Evolutionary conservation across 1,284 basidiomycete genomes (phyloP), one percentile per base, ranked within the genome.

Genomic region (Naganishia sp.): DNA sequence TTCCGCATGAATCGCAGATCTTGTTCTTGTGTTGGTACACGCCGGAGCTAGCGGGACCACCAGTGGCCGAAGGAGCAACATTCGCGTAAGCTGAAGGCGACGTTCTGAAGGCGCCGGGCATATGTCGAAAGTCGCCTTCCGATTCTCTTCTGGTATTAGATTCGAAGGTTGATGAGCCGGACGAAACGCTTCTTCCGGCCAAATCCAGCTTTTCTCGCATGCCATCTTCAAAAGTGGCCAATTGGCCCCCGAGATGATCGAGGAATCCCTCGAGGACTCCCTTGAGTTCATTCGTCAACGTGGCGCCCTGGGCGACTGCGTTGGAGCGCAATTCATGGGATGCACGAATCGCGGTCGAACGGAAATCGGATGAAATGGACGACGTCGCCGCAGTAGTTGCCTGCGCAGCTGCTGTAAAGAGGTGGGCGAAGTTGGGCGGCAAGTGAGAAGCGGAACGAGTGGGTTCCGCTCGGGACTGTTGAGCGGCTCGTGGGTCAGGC

Each of bases 221-320:
- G 18, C 68, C 68, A 39, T 69, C 65, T 54, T 69, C 68, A 45
- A 69, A 69, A 11, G 49, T 72, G 6, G 74, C 74, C 23, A 80
- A 73, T 68, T 80, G 78, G 45, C 74, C 74, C n/a, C 76, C 71
- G 55, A 80, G 69, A 69, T 80, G 77, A 58, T 69, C 69, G 13
- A 80, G 70, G 74, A 80, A 80, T 6, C 71, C 69, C 63, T 80
- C 78, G 28, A 79, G 72, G 56, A 78, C 72, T 6, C 71, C 65
- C 63, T 76, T 77, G 56, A 80, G 71, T 60, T 80, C 78, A 23
- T 74, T 72, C 1, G 74, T 71, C 21, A 75, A 68, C 17, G 67
- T 67, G 46, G 74, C 71, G 42, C 76, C 72, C 43, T 62, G 63
- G 46, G 68, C 68, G 31, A 74, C 74, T 25, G 73, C 74, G 70